Evolutionary conservation across 108 stramenopile genomes (phyloP), one percentile per base, ranked within the genome.

Genomic region (Pseudonitzschia delicatissima): DNA sequence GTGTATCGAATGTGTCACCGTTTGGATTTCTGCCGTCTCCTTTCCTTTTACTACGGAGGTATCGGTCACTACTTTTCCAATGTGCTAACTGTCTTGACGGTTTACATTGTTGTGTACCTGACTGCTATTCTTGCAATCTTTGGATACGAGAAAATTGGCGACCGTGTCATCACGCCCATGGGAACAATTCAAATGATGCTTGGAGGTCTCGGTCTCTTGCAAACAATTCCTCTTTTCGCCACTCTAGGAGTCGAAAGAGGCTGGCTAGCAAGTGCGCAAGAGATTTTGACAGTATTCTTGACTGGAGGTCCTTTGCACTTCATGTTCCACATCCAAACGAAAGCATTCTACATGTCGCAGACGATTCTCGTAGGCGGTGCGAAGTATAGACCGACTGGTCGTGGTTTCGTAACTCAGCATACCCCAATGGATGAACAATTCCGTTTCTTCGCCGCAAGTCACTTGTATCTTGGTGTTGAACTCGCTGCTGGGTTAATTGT

Each of bases 251-350:
- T 99, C 20, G 98, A 99, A 66, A 82, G 95, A 45, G 98, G 98
- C 3, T 88, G 97, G 83, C 78, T 83, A 70, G 83, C 86, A 7
- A 94, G 95, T 60, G 52, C 92, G 18, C 81, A 72, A 28, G 96
- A 97, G 73, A 82, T 98, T 36, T 58, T 92, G 50, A 80, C 88
- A 62, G 94, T 99, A 49, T 97, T 99, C 72, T 74, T 92, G 33
- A 96, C 95, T 64, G 98, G 98, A 15, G 98, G 97, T 34, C 98
- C 98, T 20, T 73, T 99, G 32, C 97, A 99, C 73, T 99, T 99
- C 72, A 96, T 99, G 91, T 99, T 99, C 82, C 98, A 99, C 75
- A 99, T 99, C 74, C 98, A 97, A 69, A 99, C 98, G 25, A 94
- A 96, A 63, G 94, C 96, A 26, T 91, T 91, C 66, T 99, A 97